Evolutionary conservation across 2,329 filamentous ascomycete genomes (phyloP), one percentile per base, ranked within the genome.

Genomic region (Cadophora sp.): DNA sequence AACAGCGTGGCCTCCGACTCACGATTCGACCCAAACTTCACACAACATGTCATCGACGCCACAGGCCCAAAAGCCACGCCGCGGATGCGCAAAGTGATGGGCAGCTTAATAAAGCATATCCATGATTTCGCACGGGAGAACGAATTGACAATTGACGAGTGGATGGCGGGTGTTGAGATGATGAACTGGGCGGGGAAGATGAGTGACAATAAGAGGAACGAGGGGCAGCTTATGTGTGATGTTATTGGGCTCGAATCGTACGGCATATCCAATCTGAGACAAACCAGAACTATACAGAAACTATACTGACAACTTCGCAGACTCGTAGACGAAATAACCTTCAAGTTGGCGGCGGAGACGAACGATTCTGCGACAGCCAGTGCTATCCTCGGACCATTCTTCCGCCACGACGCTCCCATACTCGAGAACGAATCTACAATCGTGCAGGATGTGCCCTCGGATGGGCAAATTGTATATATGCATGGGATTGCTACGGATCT

Each of bases 311-410:
- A 18, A n/a, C 30, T 58, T 30, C 76, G 75, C 79, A 59, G 83
- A 78, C 83, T 76, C 73, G 81, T 81, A 3, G 73, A 73, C 62
- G 70, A 75, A 66, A 73, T 74, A n/a, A 71, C 73, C 13, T 74
- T 69, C 66, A 74, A 76, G 41, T 62, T 69, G 7, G 72, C 73
- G 4, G 66, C 69, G 1, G 73, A 75, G 41, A 66, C 72, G 7
- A 77, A 64, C 81, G 22, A 89, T 85, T 72, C 85, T 82, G 69
- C 74, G 16, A 78, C 76, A 6, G 70, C 72, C 16, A 86, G 85
- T 30, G 86, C 87, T 22, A 89, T 90, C 67, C 81, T 91, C 0
- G 88, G 88, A 0, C 88, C 88, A 1, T 90, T 91, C 78, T 90
- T 86, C 81, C 81, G 87, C 9, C 80, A 84, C 62, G 83, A 89